Evolutionary conservation across 768 basidiomycete species (phyloP).

Genomic region (Russula griseocarnosa): DNA sequence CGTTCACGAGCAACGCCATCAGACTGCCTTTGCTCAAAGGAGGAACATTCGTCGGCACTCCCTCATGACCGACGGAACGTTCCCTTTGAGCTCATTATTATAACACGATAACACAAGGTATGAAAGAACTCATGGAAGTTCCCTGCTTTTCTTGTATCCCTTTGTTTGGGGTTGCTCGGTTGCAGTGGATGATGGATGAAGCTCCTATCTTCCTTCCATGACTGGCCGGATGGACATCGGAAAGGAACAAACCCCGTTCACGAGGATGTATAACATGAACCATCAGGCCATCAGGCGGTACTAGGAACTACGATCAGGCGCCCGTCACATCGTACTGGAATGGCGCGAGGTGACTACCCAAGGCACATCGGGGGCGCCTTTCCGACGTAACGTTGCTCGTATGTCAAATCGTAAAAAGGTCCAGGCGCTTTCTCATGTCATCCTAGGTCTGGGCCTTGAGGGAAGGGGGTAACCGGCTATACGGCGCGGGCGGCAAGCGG

Average conservation of each 20-base stretch:
- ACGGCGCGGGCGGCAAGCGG: conserved; percentile 21
- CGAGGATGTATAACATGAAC: neutral
- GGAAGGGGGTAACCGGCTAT: neutral
- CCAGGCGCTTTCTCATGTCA: conserved; percentile 12
- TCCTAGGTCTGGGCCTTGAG: conserved; percentile 2
- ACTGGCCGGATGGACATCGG: neutral
- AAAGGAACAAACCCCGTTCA: conserved; percentile 1
- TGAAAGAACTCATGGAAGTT: conserved; percentile 15
- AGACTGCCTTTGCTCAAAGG: neutral
- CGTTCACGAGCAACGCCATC: neutral
- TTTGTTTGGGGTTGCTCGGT: neutral
- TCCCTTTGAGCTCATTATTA: conserved; percentile 1
- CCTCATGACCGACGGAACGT: conserved; percentile 21
- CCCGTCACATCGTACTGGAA: conserved; percentile 1
- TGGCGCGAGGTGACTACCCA: conserved; percentile 1
- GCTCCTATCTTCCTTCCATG: conserved; percentile 9
- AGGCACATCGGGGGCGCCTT: conserved; percentile 9
- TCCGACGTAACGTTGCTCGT: conserved; percentile 4
- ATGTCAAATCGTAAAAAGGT: conserved; percentile 17
- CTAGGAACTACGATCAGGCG: conserved; percentile 2
- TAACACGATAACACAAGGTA: neutral
- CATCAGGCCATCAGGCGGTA: neutral
- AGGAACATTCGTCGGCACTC: conserved; percentile 22
- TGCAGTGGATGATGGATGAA: neutral
- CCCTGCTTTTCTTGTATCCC: neutral